Evolutionary conservation across 2,329 filamentous ascomycete species (phyloP), one percentile per base, ranked within the genome.

Genomic region (Neofusicoccum sp.): DNA sequence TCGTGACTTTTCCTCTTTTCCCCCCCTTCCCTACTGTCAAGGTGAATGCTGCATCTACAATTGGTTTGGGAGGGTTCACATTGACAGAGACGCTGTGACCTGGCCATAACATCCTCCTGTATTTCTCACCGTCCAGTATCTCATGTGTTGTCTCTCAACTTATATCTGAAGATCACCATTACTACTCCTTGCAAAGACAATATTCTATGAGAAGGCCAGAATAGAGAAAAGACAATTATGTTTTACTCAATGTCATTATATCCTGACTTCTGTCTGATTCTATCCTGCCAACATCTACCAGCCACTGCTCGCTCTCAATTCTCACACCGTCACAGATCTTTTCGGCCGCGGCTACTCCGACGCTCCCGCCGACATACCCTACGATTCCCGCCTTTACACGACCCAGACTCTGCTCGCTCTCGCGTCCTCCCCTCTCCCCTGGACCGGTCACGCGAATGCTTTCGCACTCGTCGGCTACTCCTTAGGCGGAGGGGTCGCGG

Each of bases 381-480:
- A 93, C 69, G 88, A 93, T 70, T 82, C 84, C n/a, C 82, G 84
- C 12, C 84, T 96, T 6, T 95, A 90, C 75, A 81, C 84, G 3
- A 82, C 86, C 3, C 89, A 93, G 73, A 86, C 91, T 60, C 80
- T 91, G 41, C 81, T 90, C 30, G 89, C 83, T 12, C 77, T 93
- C 9, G 81, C 84, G 28, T 91, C 89, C 1, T 92, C 89, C 1
- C 80, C 84, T 0, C 76, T 93, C 2, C 66, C 85, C 12, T 92
- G 89, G 89, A 87, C 84, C 0, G 83, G 85, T 2, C 58, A 65
- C 33, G 53, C 62, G 44, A 26, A 33, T 28, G 80, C 79, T 57
- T 93, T 95, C 72, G 84, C 86, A 63, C 76, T 96, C 5, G 76
- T 92, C 3, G 91, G 91, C 1, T 96, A 95, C 73, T 92, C 89